Evolutionary conservation across 208 protist genomes (phyloP), one percentile per base, ranked within the genome.

Genomic region (Angomonas desouzai): DNA sequence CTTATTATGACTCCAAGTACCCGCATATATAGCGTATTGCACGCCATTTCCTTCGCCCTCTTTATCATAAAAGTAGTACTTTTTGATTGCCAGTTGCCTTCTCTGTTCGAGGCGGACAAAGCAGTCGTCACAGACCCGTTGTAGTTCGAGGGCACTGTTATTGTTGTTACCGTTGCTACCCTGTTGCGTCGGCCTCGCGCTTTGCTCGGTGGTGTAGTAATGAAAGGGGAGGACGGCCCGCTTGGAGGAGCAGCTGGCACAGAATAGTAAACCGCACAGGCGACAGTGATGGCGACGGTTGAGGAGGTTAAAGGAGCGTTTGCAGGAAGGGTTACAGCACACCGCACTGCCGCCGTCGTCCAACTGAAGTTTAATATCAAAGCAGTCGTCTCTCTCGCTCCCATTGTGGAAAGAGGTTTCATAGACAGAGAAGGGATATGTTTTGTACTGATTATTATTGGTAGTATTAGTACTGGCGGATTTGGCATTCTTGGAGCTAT

Each of bases 261-360:
- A 98, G 60, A 93, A 89, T 9, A 98, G 73, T 16, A 89, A 63
- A 1, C 96, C 96, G 70, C 96, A 98, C 23, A 96, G 62, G 25
- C 96, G 86, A 74, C 96, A 98, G 70, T 98, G 95, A 68, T 95
- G 89, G 3, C 88, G 85, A 13, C 89, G 83, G 1, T 83, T 71
- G 1, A 87, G 70, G 49, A 98, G 92, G 25, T 63, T 77, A 70
- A 98, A 98, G 22, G 71, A 33, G 0, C 58, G 65, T 48, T 66
- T 48, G 68, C 96, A 98, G 55, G 91, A 69, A 13, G 36, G 36
- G 45, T 51, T 51, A 28, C 72, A 80, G 68, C 96, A 98, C 43
- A 63, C 58, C 9, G 58, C 40, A 1, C 66, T 65, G 18, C 83
- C 68, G 9, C 55, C 55, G 76, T 98, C 92, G 23, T 87, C 73